A percentile compares a stretch with the other conserved stretches of the same genome.
Evolutionary conservation across 176 grass and related monocot genomes (phyloP).

Genomic region (Bonia amplexicaulis): DNA sequence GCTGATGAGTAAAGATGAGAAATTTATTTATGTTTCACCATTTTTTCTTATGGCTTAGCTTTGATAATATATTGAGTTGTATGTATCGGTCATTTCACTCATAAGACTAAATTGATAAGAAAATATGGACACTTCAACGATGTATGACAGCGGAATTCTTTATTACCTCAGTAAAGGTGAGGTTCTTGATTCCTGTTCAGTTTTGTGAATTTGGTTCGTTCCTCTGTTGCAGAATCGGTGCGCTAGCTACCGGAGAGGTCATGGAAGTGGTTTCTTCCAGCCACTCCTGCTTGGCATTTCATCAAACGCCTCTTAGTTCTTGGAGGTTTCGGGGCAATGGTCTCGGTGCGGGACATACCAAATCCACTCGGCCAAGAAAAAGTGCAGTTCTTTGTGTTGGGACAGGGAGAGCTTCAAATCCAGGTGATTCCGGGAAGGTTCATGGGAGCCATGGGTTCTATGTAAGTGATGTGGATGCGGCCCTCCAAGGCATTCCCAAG

Average conservation of each 20-base stretch:
- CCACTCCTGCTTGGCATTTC: constrained; percentile 47
- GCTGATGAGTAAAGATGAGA: too few species aligned
- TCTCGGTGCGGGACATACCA: constrained; percentile 17
- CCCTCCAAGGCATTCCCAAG: constrained; percentile 34
- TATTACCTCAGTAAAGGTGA: too few species aligned
- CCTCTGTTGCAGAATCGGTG: constrained; percentile 22
- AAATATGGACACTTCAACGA: too few species aligned
- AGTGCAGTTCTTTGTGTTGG: constrained; percentile 29
- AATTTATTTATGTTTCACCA: too few species aligned
- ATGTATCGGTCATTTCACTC: too few species aligned
- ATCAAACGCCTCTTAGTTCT: constrained; percentile 35
- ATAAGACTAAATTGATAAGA: too few species aligned
- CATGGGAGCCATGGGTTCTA: constrained; percentile 27
- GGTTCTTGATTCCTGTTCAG: neutral
- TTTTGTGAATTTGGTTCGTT: neutral
- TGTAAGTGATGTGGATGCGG: constrained; percentile 40
- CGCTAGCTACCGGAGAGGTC: neutral
- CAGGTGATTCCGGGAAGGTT: constrained; percentile 14
- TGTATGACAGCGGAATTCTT: neutral
- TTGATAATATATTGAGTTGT: too few species aligned
- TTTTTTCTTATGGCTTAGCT: too few species aligned
- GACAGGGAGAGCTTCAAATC: constrained; percentile 7
- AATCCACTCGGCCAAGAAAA: constrained; percentile 30
- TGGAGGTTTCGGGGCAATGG: constrained; percentile 34
- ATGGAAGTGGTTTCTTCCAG: constrained; percentile 78